These are phyloP conservation scores for Boletus fagicola DNA, from an alignment of 768 basidiomycete species.

Conservation along the genomic window DNA sequence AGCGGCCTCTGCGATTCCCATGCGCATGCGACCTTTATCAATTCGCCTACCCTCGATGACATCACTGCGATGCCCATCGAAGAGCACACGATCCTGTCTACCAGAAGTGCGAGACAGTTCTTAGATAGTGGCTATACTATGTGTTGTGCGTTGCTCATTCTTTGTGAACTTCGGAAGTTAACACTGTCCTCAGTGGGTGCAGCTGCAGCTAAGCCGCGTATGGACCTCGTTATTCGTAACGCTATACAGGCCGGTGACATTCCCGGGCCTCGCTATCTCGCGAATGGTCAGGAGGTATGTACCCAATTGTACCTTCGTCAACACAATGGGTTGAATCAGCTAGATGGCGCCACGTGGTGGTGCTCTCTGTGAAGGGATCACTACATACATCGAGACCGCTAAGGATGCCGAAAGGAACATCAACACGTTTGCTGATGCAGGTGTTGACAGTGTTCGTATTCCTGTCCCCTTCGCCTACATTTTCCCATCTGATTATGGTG, in stretches of 20 bases:
- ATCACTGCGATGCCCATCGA: conserved; percentile 31
- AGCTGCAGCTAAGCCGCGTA: conserved; percentile 34
- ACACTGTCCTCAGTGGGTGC: conserved; percentile 29
- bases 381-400: conserved; percentile 29
- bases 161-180: background rate
- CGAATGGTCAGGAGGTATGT: conserved; percentile 35
- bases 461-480: background rate
- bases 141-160: conserved; percentile 26
- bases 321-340: background rate
- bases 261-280: conserved; percentile 37
- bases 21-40: conserved; percentile 34
- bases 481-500: background rate
- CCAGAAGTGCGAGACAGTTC: conserved; percentile 33
- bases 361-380: conserved; percentile 33
- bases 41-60: conserved; percentile 32
- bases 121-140: conserved; percentile 39
- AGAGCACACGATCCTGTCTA: conserved; percentile 34
- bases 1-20: conserved; percentile 38
- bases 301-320: no score
- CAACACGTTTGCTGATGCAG: conserved; percentile 26
- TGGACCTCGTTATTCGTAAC: conserved; percentile 35
- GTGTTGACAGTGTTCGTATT: conserved; percentile 21
- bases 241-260: conserved; percentile 36
- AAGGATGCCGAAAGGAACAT: conserved; percentile 31
- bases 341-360: conserved; percentile 34